These are phyloP conservation scores for Globisporangium megalacanthum DNA, from an alignment of 352 stramenopile species.

Conservation along the genomic window DNA sequence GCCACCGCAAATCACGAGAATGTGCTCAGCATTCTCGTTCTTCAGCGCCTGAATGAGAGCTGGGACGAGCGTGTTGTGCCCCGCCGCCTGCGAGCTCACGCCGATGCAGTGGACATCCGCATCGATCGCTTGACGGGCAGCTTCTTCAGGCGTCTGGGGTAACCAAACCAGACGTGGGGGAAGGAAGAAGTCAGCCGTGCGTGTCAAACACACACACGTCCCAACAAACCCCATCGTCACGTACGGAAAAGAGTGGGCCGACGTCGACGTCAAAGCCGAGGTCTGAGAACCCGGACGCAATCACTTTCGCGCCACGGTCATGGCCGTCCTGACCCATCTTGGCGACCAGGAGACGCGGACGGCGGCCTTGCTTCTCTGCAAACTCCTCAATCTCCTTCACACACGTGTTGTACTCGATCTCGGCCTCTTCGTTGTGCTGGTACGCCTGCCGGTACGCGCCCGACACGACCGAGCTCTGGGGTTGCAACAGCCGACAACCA, in stretches of 20 bases:
- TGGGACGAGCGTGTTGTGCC: slow-evolving; percentile 94
- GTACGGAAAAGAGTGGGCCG: slow-evolving; percentile 90
- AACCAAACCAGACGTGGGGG: too few relatives aligned
- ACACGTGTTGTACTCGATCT: slow-evolving; percentile 88
- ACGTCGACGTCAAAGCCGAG: slow-evolving; percentile 98
- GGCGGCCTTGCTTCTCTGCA: slow-evolving; percentile 86
- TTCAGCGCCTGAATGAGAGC: slow-evolving; percentile 90
- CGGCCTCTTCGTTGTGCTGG: slow-evolving; percentile 47
- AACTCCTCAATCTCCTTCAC: slow-evolving; percentile 91
- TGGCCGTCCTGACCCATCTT: slow-evolving; percentile 97
- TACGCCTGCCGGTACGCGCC: slow-evolving; percentile 51
- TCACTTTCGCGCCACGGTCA: slow-evolving; percentile 96
- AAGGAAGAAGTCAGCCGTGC: too few relatives aligned
- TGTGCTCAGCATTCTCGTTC: slow-evolving; percentile 88
- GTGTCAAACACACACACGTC: too few relatives aligned
- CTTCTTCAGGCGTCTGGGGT: slow-evolving; percentile 41
- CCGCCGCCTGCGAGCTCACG: slow-evolving; percentile 89
- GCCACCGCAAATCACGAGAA: slow-evolving; percentile 93
- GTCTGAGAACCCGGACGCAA: slow-evolving; percentile 95
- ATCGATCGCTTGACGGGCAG: slow-evolving; percentile 85
- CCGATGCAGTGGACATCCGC: slow-evolving; percentile 94
- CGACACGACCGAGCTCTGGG: slow-evolving; percentile 47
- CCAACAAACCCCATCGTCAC: too few relatives aligned
- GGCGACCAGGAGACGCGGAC: slow-evolving; percentile 93
- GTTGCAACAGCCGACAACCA: too few relatives aligned